A percentile compares a stretch with the other conserved stretches of the same genome.
Conservation (phyloP, 2,329 filamentous ascomycete species). For the Claviceps sp. region DNA sequence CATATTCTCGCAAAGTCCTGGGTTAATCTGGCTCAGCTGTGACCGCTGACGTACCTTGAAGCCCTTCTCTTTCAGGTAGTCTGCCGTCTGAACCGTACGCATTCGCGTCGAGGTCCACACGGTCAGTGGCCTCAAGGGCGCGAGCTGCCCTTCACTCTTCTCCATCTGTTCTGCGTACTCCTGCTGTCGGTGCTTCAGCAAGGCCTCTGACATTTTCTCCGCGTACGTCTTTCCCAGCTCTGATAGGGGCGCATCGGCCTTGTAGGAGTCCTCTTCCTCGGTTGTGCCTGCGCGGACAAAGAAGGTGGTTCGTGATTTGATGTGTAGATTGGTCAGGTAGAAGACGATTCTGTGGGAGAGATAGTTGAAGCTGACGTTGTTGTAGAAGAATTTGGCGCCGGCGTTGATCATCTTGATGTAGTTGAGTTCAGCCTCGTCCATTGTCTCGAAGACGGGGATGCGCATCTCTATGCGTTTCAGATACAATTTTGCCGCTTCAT, state of each 20-base stretch:
- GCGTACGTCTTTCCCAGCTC: slow-evolving; percentile 71
- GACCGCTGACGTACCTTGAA: slow-evolving; percentile 84
- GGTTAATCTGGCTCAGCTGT: slow-evolving; percentile 95
- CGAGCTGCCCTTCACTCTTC: slow-evolving; percentile 47
- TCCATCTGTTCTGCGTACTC: slow-evolving; percentile 60
- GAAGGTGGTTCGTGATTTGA: slow-evolving; percentile 87
- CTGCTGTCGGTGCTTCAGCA: slow-evolving; percentile 71
- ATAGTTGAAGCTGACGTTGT: slow-evolving; percentile 94
- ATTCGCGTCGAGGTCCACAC: slow-evolving; percentile 93
- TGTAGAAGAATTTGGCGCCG: slow-evolving; percentile 83
- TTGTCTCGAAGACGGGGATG: slow-evolving; percentile 92
- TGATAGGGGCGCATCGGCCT: slow-evolving; percentile 74
- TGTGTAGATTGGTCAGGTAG: slow-evolving; percentile 93
- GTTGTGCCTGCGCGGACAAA: slow-evolving; percentile 82
- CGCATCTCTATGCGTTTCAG: slow-evolving; percentile 78
- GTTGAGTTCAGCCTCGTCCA: slow-evolving; percentile 87
- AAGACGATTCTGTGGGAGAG: slow-evolving; percentile 95
- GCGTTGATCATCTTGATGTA: slow-evolving; percentile 99
- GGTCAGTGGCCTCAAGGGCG: slow-evolving; percentile 64
- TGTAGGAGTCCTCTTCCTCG: slow-evolving; percentile 81
- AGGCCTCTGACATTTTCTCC: slow-evolving; percentile 68
- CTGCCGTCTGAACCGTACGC: slow-evolving; percentile 79
- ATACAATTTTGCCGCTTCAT: slow-evolving; percentile 87
- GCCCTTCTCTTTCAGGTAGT: slow-evolving; percentile 63
- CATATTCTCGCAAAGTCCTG: slow-evolving; percentile 89